Evolutionary conservation across 331 rosid genomes (phyloP), one percentile per base, ranked within the genome.

Genomic region (Malus hybrid): DNA sequence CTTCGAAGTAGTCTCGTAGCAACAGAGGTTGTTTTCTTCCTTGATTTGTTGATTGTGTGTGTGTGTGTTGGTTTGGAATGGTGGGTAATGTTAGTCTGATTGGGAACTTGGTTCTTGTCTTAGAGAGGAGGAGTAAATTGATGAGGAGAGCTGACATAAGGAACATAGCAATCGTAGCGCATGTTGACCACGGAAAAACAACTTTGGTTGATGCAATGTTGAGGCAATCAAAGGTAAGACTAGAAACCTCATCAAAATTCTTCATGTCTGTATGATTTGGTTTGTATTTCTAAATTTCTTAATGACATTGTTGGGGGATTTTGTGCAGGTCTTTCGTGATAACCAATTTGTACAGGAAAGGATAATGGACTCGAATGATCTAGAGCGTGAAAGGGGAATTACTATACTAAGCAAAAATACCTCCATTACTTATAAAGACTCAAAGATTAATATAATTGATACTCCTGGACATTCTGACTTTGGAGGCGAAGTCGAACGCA

Each of bases 381-480:
- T 94, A 84, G 99, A 94, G 91, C 93, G 99, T 74, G 99, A 94
- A 83, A 92, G 97, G 72, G 99, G 99, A 69, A 94, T 94, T 77
- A 92, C 99, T 24, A 94, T 94, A 64, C 83, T 94, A 14, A 94
- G 99, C 85, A 94, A 94, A 86, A 94, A 94, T 70, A 94, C 99
- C 62, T 94, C 99, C 69, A 89, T 94, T 36, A 68, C 96, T 11
- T 94, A 87, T 72, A 90, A 94, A 75, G 95, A 92, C 73, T 85
- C 92, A 3, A 94, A 94, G 87, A 85, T 94, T 76, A 94, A 94
- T 80, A 91, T 94, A 22, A 94, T 94, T 34, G 98, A 94, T 82
- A 91, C 98, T 75, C 98, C 98, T 10, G 98, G 98, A 62, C 98
- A 94, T 85, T 94, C 98, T 67, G 98, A 94, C 87, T 94, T 94